Base-by-base conservation (phyloP, 208 protist species). In the Trypanosoma melophagium region DNA sequence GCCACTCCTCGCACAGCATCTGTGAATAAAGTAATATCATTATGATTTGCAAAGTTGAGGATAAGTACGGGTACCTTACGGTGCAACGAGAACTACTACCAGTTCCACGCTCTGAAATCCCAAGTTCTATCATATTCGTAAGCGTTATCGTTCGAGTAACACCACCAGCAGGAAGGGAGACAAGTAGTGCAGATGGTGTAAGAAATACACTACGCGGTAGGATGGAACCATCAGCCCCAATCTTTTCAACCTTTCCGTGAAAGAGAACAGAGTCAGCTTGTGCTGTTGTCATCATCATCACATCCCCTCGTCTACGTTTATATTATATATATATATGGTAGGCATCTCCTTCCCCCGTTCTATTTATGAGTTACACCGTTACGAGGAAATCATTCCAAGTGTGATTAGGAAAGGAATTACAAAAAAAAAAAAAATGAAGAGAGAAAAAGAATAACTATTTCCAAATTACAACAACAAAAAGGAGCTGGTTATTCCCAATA, bases 81-180 rank as follows among this genome's bases (percentile, higher is more conserved):
- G 16, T 56, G 21, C 65, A 70, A 0, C 54, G 45, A 5, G 14
- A 35, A 13, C 31, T n/a, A 44, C 31, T 28, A 45, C 7, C 54
- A 16, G 22, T 16, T 25, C 41, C 56, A 25, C 3, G 12, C 54
- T 35, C 24, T 19, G 14, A 0, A 49, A 63, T 2, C 7, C 31
- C 17, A 9, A 62, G 8, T 42, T 53, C 35, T 19, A 53, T 1
- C 28, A 86, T 55, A 19, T 66, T 66, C 1, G 58, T 14, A 45
- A 83, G 60, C 5, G 50, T 50, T 40, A 86, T 69, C 21, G 64
- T 81, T 14, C 79, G 83, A 4, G 83, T 89, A 57, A 86, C 67
- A 47, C 77, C 80, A n/a, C 77, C 80, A 17, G 70, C 55, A 2
- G 65, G 69, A 10, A 86, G 74, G 22, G 76, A 77, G n/a, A 89